These are phyloP conservation scores for Dryadomyces sulphureus DNA, from an alignment of 2,329 filamentous ascomycete genomes.

Conservation along the genomic window DNA sequence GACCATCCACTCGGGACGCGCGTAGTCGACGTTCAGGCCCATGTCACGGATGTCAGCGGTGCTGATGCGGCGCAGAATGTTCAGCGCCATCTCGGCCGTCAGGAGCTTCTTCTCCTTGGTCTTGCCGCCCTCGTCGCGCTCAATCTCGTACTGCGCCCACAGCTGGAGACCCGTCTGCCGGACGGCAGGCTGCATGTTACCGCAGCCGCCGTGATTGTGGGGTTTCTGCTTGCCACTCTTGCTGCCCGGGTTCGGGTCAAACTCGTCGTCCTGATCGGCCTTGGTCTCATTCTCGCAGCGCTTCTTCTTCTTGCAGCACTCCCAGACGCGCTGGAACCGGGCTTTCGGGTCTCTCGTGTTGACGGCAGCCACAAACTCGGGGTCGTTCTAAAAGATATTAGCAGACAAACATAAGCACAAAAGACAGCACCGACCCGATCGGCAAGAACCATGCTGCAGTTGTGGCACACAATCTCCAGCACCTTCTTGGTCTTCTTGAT, in stretches of 20 bases:
- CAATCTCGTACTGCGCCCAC: constrained; percentile 59
- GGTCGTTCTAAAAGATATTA: constrained; percentile 53
- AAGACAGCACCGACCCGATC: constrained; percentile 82
- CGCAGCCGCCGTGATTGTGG: constrained; percentile 72
- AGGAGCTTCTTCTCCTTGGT: constrained; percentile 68
- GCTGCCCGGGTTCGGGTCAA: constrained; percentile 34
- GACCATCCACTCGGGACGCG: constrained; percentile 96
- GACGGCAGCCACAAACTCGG: constrained; percentile 69
- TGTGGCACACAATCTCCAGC: constrained; percentile 96
- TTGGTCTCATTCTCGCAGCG: constrained; percentile 67
- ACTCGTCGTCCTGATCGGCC: constrained; percentile 47
- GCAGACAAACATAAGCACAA: constrained; percentile 13
- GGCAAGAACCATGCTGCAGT: constrained; percentile 93
- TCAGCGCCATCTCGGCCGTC: constrained; percentile 70
- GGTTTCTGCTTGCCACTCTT: constrained; percentile 37
- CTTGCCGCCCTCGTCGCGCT: constrained; percentile 60
- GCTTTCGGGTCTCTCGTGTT: constrained; percentile 81
- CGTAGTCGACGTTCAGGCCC: constrained; percentile 87
- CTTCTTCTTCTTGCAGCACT: constrained; percentile 77
- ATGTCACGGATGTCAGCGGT: constrained; percentile 72
- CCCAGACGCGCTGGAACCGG: constrained; percentile 87
- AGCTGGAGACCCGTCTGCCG: constrained; percentile 77
- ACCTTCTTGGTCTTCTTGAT: constrained; percentile 99
- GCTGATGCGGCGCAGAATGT: constrained; percentile 73
- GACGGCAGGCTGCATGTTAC: constrained; percentile 78